Percentiles rank a stretch among this genome's conserved stretches.
phyloP scores from a whole-genome alignment of 2,329 filamentous ascomycete species.

The Mycosphaerella sp. region DNA sequence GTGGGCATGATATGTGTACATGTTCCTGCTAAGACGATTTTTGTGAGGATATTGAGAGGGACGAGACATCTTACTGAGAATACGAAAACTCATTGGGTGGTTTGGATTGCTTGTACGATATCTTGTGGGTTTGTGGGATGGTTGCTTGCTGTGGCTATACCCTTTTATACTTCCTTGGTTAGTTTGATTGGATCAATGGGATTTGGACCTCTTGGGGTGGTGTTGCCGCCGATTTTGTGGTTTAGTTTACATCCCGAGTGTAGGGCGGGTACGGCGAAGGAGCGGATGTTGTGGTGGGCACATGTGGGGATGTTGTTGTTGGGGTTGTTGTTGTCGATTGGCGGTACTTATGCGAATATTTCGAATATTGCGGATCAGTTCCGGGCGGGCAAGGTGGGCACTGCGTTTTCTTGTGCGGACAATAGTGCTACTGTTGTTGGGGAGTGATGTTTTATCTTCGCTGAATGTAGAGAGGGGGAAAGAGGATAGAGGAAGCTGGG shows the following conservation, averaged over 20 bases:
- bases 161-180: constrained; percentile 9
- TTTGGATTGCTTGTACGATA: background rate
- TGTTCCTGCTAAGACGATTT: background rate
- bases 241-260: constrained; percentile 7
- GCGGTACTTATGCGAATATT: constrained; percentile 37
- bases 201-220: constrained; percentile 8
- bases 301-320: constrained; percentile 27
- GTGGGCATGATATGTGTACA: constrained; percentile 17
- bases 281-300: constrained; percentile 4
- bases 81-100: background rate
- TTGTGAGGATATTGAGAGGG: background rate
- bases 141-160: background rate
- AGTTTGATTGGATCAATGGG: constrained; percentile 17
- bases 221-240: constrained; percentile 15
- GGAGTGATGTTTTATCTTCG: no score
- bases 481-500: no score
- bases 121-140: background rate
- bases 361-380: constrained; percentile 18
- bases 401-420: constrained; percentile 17
- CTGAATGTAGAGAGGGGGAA: no score
- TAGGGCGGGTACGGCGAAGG: background rate
- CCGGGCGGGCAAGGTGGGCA: constrained; percentile 11
- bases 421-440: constrained; percentile 10
- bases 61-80: background rate
- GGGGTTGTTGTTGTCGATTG: constrained; percentile 42